These are phyloP conservation scores for Pontederia paniculata DNA, from an alignment of 176 grass and related monocot species.

Conservation along the genomic window DNA sequence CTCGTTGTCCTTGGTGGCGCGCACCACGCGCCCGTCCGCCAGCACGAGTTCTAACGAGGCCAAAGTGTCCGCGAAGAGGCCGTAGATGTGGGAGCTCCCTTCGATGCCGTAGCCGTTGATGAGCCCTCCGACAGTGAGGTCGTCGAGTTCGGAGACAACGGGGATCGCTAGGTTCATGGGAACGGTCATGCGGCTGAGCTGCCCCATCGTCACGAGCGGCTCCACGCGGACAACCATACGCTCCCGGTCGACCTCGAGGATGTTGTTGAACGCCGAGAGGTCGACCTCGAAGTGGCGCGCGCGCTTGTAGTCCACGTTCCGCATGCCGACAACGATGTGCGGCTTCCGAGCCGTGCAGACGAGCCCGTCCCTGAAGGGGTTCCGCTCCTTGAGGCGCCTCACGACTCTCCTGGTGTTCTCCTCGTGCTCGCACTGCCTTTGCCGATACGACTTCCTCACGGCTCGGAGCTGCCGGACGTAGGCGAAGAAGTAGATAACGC, in stretches of 20 bases:
- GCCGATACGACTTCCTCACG: constrained; percentile 65
- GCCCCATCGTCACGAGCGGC: constrained; percentile 93
- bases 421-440: constrained; percentile 59
- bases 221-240: constrained; percentile 74
- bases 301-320: constrained; percentile 89
- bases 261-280: constrained; percentile 70
- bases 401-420: constrained; percentile 75
- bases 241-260: constrained; percentile 73
- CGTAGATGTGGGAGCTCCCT: constrained; percentile 88
- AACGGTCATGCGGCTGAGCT: constrained; percentile 62
- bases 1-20: constrained; percentile 89
- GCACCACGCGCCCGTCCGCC: constrained; percentile 59
- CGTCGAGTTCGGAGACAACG: constrained; percentile 77
- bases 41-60: constrained; percentile 75
- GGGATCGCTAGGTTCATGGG: constrained; percentile 76
- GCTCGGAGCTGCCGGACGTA: constrained; percentile 60
- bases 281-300: constrained; percentile 85
- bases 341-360: constrained; percentile 92
- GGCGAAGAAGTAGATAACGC: constrained; percentile 53
- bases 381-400: constrained; percentile 68
- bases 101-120: constrained; percentile 94
- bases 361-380: constrained; percentile 85
- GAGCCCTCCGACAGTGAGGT: constrained; percentile 84
- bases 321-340: constrained; percentile 82
- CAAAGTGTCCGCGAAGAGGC: constrained; percentile 85